A percentile compares a stretch with the other conserved stretches of the same genome.
phyloP scores from a whole-genome alignment of 2,329 filamentous ascomycete species.

The Nigrospora sphaerica region DNA sequence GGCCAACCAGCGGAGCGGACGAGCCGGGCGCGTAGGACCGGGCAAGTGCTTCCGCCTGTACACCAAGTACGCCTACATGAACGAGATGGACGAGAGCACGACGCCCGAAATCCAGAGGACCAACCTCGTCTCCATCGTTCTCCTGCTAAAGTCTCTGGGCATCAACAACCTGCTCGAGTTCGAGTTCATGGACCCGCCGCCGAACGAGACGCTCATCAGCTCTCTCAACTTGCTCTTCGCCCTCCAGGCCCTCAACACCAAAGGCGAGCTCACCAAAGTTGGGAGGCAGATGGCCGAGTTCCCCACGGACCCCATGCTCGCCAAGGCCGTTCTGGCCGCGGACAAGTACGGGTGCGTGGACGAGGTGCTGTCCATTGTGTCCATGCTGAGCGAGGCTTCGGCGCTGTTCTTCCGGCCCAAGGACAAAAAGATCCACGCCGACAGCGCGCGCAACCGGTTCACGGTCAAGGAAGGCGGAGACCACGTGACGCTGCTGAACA shows the following conservation, averaged over 20 bases:
- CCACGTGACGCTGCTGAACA: conserved; percentile 79
- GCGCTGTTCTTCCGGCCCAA: conserved; percentile 92
- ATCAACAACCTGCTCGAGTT: conserved; percentile 92
- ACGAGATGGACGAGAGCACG: conserved; percentile 87
- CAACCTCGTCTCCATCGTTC: conserved; percentile 75
- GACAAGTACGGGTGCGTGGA: conserved; percentile 90
- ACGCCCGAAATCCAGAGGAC: conserved; percentile 90
- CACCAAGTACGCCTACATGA: conserved; percentile 89
- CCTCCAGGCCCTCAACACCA: conserved; percentile 80
- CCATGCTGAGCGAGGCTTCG: conserved; percentile 84
- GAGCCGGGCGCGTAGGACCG: conserved; percentile 84
- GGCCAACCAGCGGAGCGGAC: conserved; percentile 86
- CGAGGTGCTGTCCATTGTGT: conserved; percentile 87
- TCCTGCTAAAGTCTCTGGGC: conserved; percentile 81
- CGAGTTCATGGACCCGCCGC: conserved; percentile 92
- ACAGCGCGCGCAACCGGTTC: conserved; percentile 82
- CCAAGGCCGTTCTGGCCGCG: conserved; percentile 80
- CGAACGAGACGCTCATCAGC: conserved; percentile 81
- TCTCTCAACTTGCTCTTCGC: conserved; percentile 89
- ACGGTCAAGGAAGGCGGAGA: conserved; percentile 88
- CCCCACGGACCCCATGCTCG: conserved; percentile 84
- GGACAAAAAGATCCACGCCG: conserved; percentile 94
- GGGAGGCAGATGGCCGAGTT: conserved; percentile 95
- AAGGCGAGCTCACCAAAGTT: conserved; percentile 81
- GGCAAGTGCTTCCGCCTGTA: conserved; percentile 93